Evolutionary conservation across 192 early-diverging fungal genomes (phyloP).

Genomic region (Piromyces sp.): DNA sequence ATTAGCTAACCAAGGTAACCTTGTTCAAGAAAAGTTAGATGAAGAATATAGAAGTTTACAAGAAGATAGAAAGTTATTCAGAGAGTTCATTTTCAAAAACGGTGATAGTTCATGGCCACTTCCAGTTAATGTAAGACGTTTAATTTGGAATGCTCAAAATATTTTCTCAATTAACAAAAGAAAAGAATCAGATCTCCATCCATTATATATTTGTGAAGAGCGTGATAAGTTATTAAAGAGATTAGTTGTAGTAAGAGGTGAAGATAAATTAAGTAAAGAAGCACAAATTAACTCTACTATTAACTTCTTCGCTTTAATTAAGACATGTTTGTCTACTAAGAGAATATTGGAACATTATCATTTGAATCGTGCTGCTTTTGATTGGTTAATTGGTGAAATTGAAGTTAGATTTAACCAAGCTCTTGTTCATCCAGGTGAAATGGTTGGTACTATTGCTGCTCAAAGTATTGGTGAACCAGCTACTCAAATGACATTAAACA

Average conservation of each 20-base stretch:
- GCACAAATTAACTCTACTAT: slow-evolving; percentile 86
- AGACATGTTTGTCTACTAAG: slow-evolving; percentile 65
- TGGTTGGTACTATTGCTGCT: slow-evolving; percentile 93
- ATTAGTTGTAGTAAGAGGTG: slow-evolving; percentile 64
- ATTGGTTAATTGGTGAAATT: slow-evolving; percentile 89
- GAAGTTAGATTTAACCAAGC: slow-evolving; percentile 76
- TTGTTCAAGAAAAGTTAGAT: slow-evolving; percentile 55
- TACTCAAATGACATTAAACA: slow-evolving; percentile 99
- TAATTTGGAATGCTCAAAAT: slow-evolving; percentile 81
- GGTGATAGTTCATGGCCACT: slow-evolving; percentile 57
- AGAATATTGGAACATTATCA: slow-evolving; percentile 82
- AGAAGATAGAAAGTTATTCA: slow-evolving; percentile 56
- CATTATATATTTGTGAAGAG: slow-evolving; percentile 56
- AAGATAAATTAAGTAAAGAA: slow-evolving; percentile 67
- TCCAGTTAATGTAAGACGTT: slow-evolving; percentile 73
- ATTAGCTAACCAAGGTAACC: slow-evolving; percentile 53
- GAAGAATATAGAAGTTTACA: slow-evolving; percentile 60
- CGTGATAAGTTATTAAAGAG: slow-evolving; percentile 53
- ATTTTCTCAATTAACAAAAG: slow-evolving; percentile 67
- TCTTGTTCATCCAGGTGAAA: slow-evolving; percentile 85
- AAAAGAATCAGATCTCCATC: slow-evolving; percentile 72
- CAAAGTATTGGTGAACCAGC: slow-evolving; percentile 99
- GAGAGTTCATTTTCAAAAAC: slow-evolving; percentile 61
- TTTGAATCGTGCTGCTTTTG: slow-evolving; percentile 69
- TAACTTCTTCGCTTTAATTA: slow-evolving; percentile 69